Conservation (phyloP, 1,284 basidiomycete genomes). For the Leccinum insolens region DNA sequence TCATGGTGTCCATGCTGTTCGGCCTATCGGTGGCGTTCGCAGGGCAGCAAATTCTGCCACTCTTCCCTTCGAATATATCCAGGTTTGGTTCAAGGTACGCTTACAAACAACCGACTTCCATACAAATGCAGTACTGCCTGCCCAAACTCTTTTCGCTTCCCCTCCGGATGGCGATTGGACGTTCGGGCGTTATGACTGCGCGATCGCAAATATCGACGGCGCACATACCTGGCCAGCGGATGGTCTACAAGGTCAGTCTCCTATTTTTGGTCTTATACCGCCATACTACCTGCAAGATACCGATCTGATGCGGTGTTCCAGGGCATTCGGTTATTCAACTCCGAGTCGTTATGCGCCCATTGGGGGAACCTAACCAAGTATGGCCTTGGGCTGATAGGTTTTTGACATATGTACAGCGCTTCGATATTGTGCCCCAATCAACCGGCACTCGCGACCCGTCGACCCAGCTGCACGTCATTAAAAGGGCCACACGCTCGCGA, state of each 20-base stretch:
- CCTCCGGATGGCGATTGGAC: neutral
- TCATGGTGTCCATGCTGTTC: neutral
- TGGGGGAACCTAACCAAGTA: neutral
- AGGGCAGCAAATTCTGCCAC: neutral
- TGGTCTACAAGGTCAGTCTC: neutral
- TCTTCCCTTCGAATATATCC: neutral
- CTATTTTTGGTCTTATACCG: too few species aligned
- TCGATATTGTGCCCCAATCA: neutral
- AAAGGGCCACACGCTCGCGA: neutral
- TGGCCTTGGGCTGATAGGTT: neutral
- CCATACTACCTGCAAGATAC: neutral
- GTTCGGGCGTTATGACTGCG: neutral
- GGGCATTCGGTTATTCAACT: neutral
- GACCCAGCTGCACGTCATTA: constrained; percentile 1
- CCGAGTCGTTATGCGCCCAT: neutral
- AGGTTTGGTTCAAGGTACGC: constrained; percentile 1
- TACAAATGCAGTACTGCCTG: neutral
- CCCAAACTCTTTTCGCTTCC: neutral
- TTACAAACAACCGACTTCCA: neutral
- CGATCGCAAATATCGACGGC: neutral
- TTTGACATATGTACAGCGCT: neutral
- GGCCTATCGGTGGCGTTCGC: neutral
- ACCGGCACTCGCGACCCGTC: neutral
- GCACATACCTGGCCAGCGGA: neutral
- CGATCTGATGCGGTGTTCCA: neutral